Evolutionary conservation across 306 rosid genomes (phyloP), one percentile per base, ranked within the genome.

Genomic region (Casuarina glauca): DNA sequence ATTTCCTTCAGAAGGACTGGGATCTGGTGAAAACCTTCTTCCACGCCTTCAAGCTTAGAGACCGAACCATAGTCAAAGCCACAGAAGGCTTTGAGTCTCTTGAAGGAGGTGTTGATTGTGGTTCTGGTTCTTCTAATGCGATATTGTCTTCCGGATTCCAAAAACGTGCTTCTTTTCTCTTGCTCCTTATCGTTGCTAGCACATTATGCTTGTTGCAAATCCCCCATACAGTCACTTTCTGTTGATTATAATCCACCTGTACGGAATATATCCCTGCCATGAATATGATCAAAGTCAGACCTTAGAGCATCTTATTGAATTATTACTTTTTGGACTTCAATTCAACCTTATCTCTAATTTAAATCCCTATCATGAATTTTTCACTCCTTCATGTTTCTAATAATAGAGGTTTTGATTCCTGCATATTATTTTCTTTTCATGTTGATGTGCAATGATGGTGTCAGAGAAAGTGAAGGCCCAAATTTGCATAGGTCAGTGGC

Each of bases 151-250:
- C 85, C 1, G 77, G 81, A 53, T 90, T 89, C 98, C 96, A 94
- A 87, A 93, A 93, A 36, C 89, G 83, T 39, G 98, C 88, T 11
- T 85, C 91, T 82, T 88, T 93, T 83, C 98, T 91, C 82, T 94
- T 94, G 87, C 83, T 81, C 60, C 88, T 89, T 1, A 88, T 76
- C 2, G 86, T 90, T 64, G 87, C 86, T 35, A 94, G 80, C 45
- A 91, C 94, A 60, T 90, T 91, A 77, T 84, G 78, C 74, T 91
- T 91, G 89, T 94, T 94, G 85, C 98, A 94, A 82, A 94, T 94
- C 83, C 97, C 97, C 98, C 98, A 90, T 3, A 94, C 94, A 0
- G 89, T 93, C 80, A 89, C 96, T 82, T 93, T 93, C 76, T 93
- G 96, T 80, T 91, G 80, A 73, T 73, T 79, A 53, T 82, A 83